phyloP scores from a whole-genome alignment of 1,284 basidiomycete species.

The Ceratobasidium theobromae region DNA sequence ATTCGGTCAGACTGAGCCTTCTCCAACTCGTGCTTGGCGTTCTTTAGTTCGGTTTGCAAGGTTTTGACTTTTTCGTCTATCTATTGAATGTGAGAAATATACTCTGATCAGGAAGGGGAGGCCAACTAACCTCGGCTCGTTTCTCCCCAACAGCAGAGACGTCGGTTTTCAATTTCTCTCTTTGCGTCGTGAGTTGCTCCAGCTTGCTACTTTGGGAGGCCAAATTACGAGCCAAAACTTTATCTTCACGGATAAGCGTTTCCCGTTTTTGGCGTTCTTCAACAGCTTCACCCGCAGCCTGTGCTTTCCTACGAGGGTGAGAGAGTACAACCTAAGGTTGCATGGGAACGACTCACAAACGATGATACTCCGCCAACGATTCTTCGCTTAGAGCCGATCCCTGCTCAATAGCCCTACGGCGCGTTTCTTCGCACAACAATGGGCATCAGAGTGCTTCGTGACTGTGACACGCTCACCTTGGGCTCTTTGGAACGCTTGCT shows the following conservation, averaged over 20 bases:
- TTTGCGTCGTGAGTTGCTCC: conserved; percentile 63
- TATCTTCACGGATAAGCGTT: conserved; percentile 78
- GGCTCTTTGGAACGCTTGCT: conserved; percentile 72
- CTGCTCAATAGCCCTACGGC: conserved; percentile 68
- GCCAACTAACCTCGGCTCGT: conserved; percentile 57
- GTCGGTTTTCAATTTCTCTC: conserved; percentile 63
- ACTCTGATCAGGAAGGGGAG: conserved; percentile 4
- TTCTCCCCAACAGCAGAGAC: conserved; percentile 53
- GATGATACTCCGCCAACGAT: conserved; percentile 84
- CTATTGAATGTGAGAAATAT: conserved; percentile 44
- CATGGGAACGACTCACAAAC: conserved; percentile 60
- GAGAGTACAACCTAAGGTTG: neutral
- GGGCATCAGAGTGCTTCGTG: neutral
- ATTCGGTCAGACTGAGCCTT: conserved; percentile 73
- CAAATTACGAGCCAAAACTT: conserved; percentile 67
- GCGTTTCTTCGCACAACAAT: conserved; percentile 57
- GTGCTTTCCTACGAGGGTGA: conserved; percentile 61
- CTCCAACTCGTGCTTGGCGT: conserved; percentile 68
- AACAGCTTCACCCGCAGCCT: conserved; percentile 75
- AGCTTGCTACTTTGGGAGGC: conserved; percentile 57
- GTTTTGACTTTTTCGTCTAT: conserved; percentile 60
- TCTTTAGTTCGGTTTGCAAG: conserved; percentile 57
- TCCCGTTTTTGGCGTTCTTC: conserved; percentile 88
- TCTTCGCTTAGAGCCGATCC: conserved; percentile 81
- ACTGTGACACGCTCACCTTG: conserved; percentile 55